A percentile compares a stretch with the other conserved stretches of the same genome.
Conservation (phyloP, 805 yeast species). For the Myxozyma monticola region DNA sequence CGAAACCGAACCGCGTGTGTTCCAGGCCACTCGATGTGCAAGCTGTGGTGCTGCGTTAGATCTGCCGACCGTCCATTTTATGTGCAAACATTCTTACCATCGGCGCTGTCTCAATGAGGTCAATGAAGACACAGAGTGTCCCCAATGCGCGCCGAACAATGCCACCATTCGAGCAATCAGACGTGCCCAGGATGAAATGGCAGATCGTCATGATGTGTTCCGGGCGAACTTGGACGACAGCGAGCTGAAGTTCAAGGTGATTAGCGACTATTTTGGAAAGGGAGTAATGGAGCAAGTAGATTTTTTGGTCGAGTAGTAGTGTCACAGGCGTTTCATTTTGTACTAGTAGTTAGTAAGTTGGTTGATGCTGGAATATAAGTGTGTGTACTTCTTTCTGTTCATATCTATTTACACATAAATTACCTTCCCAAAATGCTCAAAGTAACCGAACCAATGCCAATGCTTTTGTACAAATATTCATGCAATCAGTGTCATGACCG, state of each 20-base stretch:
- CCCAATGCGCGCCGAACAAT: slow-evolving; percentile 69
- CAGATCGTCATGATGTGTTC: slow-evolving; percentile 65
- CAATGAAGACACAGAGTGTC: slow-evolving; percentile 52
- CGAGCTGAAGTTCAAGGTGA: slow-evolving; percentile 66
- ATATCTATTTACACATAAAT: too few relatives aligned
- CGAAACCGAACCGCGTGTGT: slow-evolving; percentile 48
- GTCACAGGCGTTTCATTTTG: too few relatives aligned
- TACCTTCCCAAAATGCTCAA: too few relatives aligned
- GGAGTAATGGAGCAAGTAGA: slow-evolving; percentile 67
- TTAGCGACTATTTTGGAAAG: slow-evolving; percentile 80
- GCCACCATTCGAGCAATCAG: slow-evolving; percentile 64
- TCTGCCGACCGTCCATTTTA: slow-evolving; percentile 78
- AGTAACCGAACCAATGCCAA: too few relatives aligned
- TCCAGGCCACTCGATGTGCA: slow-evolving; percentile 64
- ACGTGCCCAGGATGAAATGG: slow-evolving; percentile 59
- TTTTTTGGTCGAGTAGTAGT: slow-evolving; percentile 16
- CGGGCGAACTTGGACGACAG: slow-evolving; percentile 52
- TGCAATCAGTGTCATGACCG: too few relatives aligned
- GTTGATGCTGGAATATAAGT: too few relatives aligned
- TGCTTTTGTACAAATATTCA: too few relatives aligned
- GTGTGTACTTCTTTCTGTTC: too few relatives aligned
- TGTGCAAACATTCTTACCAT: slow-evolving; percentile 85
- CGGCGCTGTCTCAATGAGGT: slow-evolving; percentile 62
- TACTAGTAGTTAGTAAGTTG: too few relatives aligned
- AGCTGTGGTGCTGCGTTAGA: slow-evolving; percentile 67